These are phyloP conservation scores for Puccinellia tenuiflora DNA, from an alignment of 176 grass and related monocot species.

Conservation along the genomic window DNA sequence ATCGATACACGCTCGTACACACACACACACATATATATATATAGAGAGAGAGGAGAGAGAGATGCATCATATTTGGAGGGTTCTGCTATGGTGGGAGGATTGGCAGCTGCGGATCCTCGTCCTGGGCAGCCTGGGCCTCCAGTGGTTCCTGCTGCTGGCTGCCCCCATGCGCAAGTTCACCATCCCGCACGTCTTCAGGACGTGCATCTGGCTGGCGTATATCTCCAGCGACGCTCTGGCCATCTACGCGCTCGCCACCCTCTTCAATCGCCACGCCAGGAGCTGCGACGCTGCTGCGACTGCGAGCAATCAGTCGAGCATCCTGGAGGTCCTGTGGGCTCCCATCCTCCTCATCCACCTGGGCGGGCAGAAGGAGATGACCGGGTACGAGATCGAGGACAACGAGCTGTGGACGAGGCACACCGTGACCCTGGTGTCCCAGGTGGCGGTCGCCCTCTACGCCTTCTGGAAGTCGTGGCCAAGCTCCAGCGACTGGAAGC, in stretches of 20 bases:
- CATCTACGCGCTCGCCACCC: not conserved
- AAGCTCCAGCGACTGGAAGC: not conserved
- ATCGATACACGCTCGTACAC: no score
- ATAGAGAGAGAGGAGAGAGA: not conserved
- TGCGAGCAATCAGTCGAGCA: not conserved
- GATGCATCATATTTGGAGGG: not conserved
- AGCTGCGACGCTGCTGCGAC: not conserved
- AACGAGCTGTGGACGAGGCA: conserved; percentile 27
- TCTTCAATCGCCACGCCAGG: not conserved
- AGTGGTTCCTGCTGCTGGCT: not conserved
- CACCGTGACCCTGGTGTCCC: not conserved
- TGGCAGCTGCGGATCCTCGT: conserved; percentile 14
- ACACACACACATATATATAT: not conserved
- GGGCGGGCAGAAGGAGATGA: not conserved
- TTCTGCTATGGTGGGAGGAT: not conserved
- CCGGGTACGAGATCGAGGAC: not conserved
- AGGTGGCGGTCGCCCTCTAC: not conserved
- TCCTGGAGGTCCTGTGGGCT: not conserved
- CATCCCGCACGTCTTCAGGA: not conserved
- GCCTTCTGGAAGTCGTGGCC: conserved; percentile 23
- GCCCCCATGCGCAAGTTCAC: not conserved
- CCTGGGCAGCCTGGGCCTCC: not conserved
- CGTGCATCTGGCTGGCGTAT: not conserved
- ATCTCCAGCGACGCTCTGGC: not conserved
- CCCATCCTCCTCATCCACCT: no score